Conservation (phyloP, 1,284 basidiomycete species). For the Grifola frondosa region DNA sequence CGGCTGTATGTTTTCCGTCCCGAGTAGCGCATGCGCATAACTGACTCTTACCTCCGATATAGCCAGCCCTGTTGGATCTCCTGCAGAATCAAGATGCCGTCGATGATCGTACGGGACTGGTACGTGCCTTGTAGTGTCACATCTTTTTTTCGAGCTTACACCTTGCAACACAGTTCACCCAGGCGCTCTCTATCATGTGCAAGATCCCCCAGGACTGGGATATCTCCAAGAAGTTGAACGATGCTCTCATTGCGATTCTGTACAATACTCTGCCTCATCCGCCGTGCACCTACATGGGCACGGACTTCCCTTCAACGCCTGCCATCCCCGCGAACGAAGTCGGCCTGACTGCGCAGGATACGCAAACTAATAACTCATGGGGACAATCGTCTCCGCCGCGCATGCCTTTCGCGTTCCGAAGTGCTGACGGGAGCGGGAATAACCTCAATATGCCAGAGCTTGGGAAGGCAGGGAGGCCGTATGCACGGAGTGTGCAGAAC, state of each 20-base stretch:
- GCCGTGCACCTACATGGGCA: conserved; percentile 62
- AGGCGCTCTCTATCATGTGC: conserved; percentile 62
- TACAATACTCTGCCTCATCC: conserved; percentile 81
- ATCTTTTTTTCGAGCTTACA: background rate
- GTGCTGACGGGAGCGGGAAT: conserved; percentile 74
- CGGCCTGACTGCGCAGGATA: too few relatives aligned
- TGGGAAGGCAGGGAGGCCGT: conserved; percentile 74
- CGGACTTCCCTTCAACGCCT: conserved; percentile 26
- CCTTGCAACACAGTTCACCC: conserved; percentile 55
- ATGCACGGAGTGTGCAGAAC: conserved; percentile 71
- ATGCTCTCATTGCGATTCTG: conserved; percentile 54
- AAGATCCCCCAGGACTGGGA: conserved; percentile 50
- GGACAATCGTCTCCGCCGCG: conserved; percentile 7
- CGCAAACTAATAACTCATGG: too few relatives aligned
- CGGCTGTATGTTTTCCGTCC: background rate
- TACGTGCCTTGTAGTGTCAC: conserved; percentile 22
- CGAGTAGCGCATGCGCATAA: background rate
- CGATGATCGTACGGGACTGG: conserved; percentile 63
- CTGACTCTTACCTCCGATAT: conserved; percentile 6
- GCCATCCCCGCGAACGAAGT: conserved; percentile 8
- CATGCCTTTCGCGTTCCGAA: conserved; percentile 49
- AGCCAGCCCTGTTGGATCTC: conserved; percentile 50
- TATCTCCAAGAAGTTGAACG: conserved; percentile 47
- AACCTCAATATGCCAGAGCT: conserved; percentile 69
- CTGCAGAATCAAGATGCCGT: conserved; percentile 45